phyloP scores from a whole-genome alignment of 1,284 basidiomycete species.

The Boletus sp. region DNA sequence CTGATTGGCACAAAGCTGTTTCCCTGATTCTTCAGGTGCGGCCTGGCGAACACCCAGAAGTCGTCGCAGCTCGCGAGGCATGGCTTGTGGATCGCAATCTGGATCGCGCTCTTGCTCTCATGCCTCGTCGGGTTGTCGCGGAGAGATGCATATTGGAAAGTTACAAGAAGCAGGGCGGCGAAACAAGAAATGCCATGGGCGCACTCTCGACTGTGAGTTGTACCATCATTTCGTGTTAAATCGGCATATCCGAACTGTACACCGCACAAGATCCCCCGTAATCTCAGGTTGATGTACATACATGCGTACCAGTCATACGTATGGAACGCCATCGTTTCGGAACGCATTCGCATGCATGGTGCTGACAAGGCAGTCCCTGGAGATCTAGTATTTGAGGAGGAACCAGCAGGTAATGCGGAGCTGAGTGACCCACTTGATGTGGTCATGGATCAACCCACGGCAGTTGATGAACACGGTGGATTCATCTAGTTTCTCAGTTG shows the following conservation, averaged over 20 bases:
- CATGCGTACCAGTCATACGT: constrained; percentile 99
- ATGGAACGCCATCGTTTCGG: constrained; percentile 95
- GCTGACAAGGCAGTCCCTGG: constrained; percentile 75
- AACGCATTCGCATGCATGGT: constrained; percentile 81
- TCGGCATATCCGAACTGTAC: background rate
- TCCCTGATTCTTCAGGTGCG: constrained; percentile 79
- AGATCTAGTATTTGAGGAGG: constrained; percentile 76
- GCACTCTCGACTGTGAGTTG: constrained; percentile 74
- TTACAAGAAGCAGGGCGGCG: constrained; percentile 76
- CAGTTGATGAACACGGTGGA: constrained; percentile 42
- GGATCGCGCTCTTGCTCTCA: constrained; percentile 71
- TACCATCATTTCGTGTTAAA: constrained; percentile 1
- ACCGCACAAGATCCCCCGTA: constrained; percentile 78
- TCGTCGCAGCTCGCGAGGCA: constrained; percentile 71
- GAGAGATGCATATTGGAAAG: constrained; percentile 90
- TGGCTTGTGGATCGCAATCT: constrained; percentile 80
- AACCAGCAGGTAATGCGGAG: constrained; percentile 21
- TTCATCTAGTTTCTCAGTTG: constrained; percentile 6
- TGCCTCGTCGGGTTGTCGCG: constrained; percentile 88
- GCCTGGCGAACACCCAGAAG: constrained; percentile 88
- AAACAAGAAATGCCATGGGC: constrained; percentile 79
- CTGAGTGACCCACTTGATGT: constrained; percentile 38
- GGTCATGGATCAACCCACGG: constrained; percentile 38
- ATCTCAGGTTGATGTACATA: constrained; percentile 94
- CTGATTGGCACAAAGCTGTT: constrained; percentile 86